Evolutionary conservation across 495 filamentous ascomycete species (phyloP).

Genomic region (Aspergillus affinis): DNA sequence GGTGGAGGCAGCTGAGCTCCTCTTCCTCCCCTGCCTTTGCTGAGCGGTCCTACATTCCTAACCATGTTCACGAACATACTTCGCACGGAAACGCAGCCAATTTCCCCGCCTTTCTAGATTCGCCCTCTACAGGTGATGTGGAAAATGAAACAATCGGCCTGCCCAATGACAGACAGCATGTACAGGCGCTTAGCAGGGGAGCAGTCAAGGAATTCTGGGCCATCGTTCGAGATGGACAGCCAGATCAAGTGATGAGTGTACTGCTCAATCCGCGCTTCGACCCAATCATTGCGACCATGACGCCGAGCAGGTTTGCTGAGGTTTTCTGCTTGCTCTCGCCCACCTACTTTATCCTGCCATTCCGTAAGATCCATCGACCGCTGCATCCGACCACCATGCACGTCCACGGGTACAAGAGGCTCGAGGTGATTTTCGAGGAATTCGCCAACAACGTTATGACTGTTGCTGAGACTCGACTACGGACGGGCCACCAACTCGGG

Average conservation of each 20-base stretch:
- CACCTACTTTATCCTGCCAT: conserved; percentile 45
- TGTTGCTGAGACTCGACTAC: conserved; percentile 37
- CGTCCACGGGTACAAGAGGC: conserved; percentile 22
- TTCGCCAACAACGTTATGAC: conserved; percentile 39
- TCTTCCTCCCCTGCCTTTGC: background rate
- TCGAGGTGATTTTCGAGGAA: conserved; percentile 36
- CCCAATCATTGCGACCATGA: conserved; percentile 32
- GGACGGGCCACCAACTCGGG: conserved; percentile 27
- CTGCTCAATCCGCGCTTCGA: conserved; percentile 34
- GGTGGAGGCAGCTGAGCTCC: conserved; percentile 5
- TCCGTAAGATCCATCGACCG: conserved; percentile 46
- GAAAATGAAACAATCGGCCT: background rate
- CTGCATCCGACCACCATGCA: conserved; percentile 44
- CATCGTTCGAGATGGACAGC: conserved; percentile 35
- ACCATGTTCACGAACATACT: too few species aligned
- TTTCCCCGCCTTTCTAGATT: too few species aligned
- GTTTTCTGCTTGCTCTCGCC: conserved; percentile 41
- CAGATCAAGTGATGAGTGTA: conserved; percentile 38
- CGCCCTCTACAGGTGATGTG: background rate
- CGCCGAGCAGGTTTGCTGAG: conserved; percentile 36
- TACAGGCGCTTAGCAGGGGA: conserved; percentile 6
- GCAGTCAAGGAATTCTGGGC: conserved; percentile 17
- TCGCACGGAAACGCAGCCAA: too few species aligned
- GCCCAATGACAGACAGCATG: background rate
- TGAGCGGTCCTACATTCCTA: too few species aligned